Conservation (phyloP, 768 basidiomycete species). For the Boletus sp. region DNA sequence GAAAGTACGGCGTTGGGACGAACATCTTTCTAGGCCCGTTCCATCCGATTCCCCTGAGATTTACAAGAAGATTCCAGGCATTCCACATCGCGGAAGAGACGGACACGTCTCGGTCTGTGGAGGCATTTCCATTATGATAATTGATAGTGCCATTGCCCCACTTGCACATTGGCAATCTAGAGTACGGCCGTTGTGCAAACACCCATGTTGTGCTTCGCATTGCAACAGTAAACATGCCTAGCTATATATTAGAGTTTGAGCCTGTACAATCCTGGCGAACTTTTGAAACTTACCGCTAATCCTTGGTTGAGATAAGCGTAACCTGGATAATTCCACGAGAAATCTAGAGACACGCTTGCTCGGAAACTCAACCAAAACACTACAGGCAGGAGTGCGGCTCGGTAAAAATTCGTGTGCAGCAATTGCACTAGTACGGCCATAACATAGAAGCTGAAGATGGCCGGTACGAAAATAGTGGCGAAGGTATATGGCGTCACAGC, state of each 20-base stretch:
- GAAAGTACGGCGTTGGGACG: conserved; percentile 14
- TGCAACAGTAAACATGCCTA: conserved; percentile 23
- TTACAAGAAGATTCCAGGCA: conserved; percentile 26
- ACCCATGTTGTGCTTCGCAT: conserved; percentile 28
- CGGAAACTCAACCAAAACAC: conserved; percentile 45
- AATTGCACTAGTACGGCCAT: conserved; percentile 54
- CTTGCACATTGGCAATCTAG: conserved; percentile 10
- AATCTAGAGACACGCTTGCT: conserved; percentile 30
- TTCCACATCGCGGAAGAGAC: conserved; percentile 25
- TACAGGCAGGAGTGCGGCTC: conserved; percentile 48
- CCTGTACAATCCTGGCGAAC: too few species aligned
- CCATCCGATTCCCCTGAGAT: conserved; percentile 32
- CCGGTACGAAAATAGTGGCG: conserved; percentile 39
- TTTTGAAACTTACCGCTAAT: conserved; percentile 15
- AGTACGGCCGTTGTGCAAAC: conserved; percentile 12
- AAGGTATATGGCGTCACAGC: conserved; percentile 29
- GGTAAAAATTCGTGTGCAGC: conserved; percentile 42
- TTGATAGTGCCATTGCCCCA: neutral
- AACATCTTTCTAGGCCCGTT: conserved; percentile 9
- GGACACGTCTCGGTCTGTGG: neutral
- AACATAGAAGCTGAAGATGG: conserved; percentile 45
- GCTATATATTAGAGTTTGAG: conserved; percentile 12
- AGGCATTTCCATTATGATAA: neutral
- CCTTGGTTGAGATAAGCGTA: conserved; percentile 22
- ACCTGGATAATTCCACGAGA: conserved; percentile 17